Conservation (phyloP, 495 filamentous ascomycete genomes). For the Aspergillus indologenus region DNA sequence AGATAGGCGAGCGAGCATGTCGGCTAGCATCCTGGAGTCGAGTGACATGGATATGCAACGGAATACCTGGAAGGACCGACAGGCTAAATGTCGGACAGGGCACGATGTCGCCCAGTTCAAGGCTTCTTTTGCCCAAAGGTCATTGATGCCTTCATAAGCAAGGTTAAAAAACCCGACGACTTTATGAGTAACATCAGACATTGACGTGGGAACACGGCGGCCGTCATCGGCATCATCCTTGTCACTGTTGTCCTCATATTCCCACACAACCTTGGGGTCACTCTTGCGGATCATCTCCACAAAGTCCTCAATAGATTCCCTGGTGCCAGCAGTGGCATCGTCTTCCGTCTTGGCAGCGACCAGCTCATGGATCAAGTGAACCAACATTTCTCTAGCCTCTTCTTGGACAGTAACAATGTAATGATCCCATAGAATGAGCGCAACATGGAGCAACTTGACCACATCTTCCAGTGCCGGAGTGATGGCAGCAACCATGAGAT, state of each 20-base stretch:
- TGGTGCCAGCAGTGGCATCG: conserved; percentile 58
- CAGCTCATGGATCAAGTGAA: conserved; percentile 95
- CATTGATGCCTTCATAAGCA: conserved; percentile 80
- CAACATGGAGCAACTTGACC: conserved; percentile 81
- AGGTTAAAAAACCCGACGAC: conserved; percentile 82
- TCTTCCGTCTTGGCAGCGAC: conserved; percentile 89
- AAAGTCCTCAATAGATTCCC: conserved; percentile 76
- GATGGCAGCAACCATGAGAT: conserved; percentile 91
- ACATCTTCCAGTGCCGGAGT: conserved; percentile 73
- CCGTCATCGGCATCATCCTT: conserved; percentile 64
- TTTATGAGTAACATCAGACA: conserved; percentile 76
- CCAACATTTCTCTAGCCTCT: conserved; percentile 94
- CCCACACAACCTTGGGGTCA: conserved; percentile 82
- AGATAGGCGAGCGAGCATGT: conserved; percentile 90
- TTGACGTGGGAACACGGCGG: conserved; percentile 78
- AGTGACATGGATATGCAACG: conserved; percentile 85
- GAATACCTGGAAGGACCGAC: conserved; percentile 96
- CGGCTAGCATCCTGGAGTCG: conserved; percentile 88
- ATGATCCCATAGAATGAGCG: conserved; percentile 94
- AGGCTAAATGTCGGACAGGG: conserved; percentile 92
- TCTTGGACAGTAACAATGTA: conserved; percentile 95
- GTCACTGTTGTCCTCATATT: conserved; percentile 86
- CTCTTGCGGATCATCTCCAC: conserved; percentile 88
- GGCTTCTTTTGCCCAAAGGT: conserved; percentile 84
- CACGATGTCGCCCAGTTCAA: conserved; percentile 96